phyloP scores from a whole-genome alignment of 805 yeast genomes.

The Lachancea kluyveri region DNA sequence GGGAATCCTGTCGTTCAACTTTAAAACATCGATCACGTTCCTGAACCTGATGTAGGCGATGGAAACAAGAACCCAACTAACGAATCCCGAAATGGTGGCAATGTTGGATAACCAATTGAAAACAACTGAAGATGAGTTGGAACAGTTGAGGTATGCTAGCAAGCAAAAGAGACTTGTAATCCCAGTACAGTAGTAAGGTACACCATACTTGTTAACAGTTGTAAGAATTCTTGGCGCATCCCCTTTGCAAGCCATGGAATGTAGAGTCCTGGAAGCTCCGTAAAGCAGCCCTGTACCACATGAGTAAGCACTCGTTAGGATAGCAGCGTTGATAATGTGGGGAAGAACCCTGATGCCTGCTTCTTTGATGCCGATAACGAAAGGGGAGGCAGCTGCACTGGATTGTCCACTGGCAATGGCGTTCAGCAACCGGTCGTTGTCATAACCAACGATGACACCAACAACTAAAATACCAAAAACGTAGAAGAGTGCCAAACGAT shows the following conservation, averaged over 20 bases:
- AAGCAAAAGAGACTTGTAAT: constrained; percentile 26
- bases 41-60: constrained; percentile 51
- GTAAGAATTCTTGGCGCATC: constrained; percentile 42
- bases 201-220: constrained; percentile 43
- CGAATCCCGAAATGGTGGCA: constrained; percentile 54
- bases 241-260: constrained; percentile 37
- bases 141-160: constrained; percentile 45
- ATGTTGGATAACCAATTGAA: constrained; percentile 61
- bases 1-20: constrained; percentile 45
- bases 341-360: constrained; percentile 44
- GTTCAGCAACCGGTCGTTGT: constrained; percentile 36
- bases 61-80: constrained; percentile 48
- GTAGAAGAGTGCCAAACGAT: constrained; percentile 50
- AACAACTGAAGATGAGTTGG: constrained; percentile 42
- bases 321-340: constrained; percentile 42
- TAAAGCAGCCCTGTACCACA: constrained; percentile 39
- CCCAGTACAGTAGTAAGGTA: constrained; percentile 36
- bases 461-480: constrained; percentile 45
- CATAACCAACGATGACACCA: constrained; percentile 53
- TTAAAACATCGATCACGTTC: constrained; percentile 48
- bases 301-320: constrained; percentile 39
- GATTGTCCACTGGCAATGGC: constrained; percentile 28
- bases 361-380: constrained; percentile 42
- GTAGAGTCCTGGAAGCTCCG: constrained; percentile 44
- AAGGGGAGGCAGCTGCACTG: constrained; percentile 42